Percentiles rank a stretch among this genome's conserved stretches.
phyloP scores from a whole-genome alignment of 2,329 filamentous ascomycete species.

The Chalara sp. region DNA sequence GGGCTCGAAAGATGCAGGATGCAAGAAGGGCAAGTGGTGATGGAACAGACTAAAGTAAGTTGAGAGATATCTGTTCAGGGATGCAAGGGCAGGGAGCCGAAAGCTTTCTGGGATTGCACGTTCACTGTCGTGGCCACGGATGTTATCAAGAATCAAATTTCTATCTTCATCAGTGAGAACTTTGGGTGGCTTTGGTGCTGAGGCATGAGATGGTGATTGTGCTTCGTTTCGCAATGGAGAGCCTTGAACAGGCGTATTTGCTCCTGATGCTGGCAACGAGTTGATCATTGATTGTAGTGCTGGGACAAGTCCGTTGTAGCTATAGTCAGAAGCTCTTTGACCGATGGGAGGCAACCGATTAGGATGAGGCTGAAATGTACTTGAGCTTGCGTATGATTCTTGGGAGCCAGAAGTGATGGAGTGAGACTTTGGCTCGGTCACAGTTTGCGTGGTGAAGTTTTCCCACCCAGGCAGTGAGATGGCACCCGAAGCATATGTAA shows the following conservation, averaged over 20 bases:
- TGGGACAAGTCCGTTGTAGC: slow-evolving; percentile 53
- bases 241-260: slow-evolving; percentile 64
- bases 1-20: slow-evolving; percentile 84
- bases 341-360: slow-evolving; percentile 63
- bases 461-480: slow-evolving; percentile 88
- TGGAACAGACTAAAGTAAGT: slow-evolving; percentile 98
- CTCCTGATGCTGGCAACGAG: slow-evolving; percentile 61
- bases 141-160: slow-evolving; percentile 77
- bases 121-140: slow-evolving; percentile 73
- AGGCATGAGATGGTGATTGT: slow-evolving; percentile 45
- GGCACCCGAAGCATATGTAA: slow-evolving; percentile 69
- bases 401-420: slow-evolving; percentile 67
- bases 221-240: slow-evolving; percentile 63
- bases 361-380: slow-evolving; percentile 48
- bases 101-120: slow-evolving; percentile 82
- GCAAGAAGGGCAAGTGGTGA: slow-evolving; percentile 91
- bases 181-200: slow-evolving; percentile 64
- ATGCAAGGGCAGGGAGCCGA: slow-evolving; percentile 71
- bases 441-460: slow-evolving; percentile 67
- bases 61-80: slow-evolving; percentile 85
- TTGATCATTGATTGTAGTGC: slow-evolving; percentile 66
- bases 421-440: slow-evolving; percentile 67
- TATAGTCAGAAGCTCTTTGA: slow-evolving; percentile 50
- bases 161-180: slow-evolving; percentile 80
- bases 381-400: slow-evolving; percentile 49